A percentile compares a stretch with the other conserved stretches of the same genome.
Conservation (phyloP, 306 rosid species). For the Senna tora region DNA sequence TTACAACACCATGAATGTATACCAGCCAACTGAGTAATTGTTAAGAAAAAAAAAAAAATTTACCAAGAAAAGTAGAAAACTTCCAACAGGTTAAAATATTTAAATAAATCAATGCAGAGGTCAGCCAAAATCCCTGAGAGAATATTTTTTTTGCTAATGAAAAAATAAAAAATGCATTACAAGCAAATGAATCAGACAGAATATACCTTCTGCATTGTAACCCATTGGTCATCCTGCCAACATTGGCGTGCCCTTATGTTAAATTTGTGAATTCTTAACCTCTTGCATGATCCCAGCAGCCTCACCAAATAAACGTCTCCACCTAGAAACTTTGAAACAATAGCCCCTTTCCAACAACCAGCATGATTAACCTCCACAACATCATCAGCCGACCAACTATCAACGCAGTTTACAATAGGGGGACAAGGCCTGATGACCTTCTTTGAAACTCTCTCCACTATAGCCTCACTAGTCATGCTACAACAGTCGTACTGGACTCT, state of each 20-base stretch:
- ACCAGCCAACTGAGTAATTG: not conserved
- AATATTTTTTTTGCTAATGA: not conserved
- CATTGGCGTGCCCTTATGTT: conserved; percentile 62
- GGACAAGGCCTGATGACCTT: conserved; percentile 76
- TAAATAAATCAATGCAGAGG: not conserved
- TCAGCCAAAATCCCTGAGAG: not conserved
- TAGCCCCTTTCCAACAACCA: conserved; percentile 73
- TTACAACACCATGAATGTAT: not conserved
- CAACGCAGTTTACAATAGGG: conserved; percentile 41
- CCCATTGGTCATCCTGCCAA: conserved; percentile 71
- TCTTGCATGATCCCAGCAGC: conserved; percentile 58
- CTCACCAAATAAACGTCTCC: conserved; percentile 55
- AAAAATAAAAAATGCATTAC: not conserved
- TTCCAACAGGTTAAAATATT: not conserved
- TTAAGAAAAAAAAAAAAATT: too few species aligned
- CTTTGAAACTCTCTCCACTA: conserved; percentile 59
- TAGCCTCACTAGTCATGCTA: conserved; percentile 36
- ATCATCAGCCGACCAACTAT: conserved; percentile 61
- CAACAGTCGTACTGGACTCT: conserved; percentile 51
- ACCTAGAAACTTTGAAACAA: conserved; percentile 44
- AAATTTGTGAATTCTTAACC: conserved; percentile 48
- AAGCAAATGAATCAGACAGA: not conserved
- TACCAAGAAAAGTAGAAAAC: too few species aligned
- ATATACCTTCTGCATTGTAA: conserved; percentile 58
- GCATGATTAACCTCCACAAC: conserved; percentile 63